These are phyloP conservation scores for Chlorella sp. DNA, from an alignment of 139 green algal species.

Conservation along the genomic window DNA sequence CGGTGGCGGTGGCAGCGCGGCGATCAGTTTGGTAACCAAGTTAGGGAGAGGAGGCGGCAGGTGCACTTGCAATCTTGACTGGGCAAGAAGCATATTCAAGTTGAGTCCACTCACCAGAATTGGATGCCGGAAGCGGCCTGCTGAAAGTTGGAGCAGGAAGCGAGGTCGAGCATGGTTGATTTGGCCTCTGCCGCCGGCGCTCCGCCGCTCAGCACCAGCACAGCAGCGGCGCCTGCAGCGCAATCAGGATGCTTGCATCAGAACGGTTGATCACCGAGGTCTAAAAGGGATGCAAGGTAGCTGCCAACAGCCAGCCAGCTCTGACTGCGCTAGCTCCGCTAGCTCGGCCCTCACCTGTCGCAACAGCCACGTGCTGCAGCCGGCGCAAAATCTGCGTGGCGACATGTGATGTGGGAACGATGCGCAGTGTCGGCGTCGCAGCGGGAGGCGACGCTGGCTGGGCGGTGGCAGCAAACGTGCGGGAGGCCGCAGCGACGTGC, in stretches of 20 bases:
- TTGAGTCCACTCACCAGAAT: background rate
- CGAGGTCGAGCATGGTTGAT: background rate
- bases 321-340: background rate
- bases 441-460: too few species aligned
- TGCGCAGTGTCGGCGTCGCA: too few species aligned
- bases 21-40: too few species aligned
- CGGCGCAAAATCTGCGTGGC: background rate
- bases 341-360: background rate
- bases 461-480: too few species aligned
- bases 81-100: background rate
- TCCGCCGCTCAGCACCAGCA: background rate
- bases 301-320: background rate
- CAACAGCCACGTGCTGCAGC: background rate
- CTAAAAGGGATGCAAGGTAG: background rate
- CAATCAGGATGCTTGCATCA: background rate
- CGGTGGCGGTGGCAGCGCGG: background rate
- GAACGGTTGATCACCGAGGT: background rate
- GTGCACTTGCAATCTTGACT: background rate
- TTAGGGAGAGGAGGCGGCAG: background rate
- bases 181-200: background rate
- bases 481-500: too few species aligned
- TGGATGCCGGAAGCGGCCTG: background rate
- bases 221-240: too few species aligned
- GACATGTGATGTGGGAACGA: background rate
- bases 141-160: background rate